These are phyloP conservation scores for Glutinoglossum americanum DNA, from an alignment of 495 filamentous ascomycete genomes.

Conservation along the genomic window DNA sequence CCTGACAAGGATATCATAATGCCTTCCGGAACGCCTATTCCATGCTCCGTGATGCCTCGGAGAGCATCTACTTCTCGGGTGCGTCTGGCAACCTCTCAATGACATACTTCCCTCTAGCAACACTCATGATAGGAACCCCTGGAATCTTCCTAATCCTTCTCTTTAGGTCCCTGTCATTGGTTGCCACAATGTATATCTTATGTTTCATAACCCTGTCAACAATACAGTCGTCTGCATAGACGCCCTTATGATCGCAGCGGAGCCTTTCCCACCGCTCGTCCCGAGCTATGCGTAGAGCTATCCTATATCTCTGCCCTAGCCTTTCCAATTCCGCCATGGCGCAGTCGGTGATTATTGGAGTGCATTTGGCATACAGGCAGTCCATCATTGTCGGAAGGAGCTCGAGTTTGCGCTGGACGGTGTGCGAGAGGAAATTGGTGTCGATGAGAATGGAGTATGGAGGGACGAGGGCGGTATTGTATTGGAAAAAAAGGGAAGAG, in stretches of 20 bases:
- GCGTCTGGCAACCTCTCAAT: constrained; percentile 82
- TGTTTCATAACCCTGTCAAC: constrained; percentile 68
- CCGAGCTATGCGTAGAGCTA: constrained; percentile 76
- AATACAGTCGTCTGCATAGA: constrained; percentile 89
- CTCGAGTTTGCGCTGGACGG: constrained; percentile 75
- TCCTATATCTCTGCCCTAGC: constrained; percentile 68
- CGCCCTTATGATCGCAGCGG: constrained; percentile 71
- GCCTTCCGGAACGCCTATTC: background rate
- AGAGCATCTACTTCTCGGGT: constrained; percentile 29
- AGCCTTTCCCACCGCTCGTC: constrained; percentile 76
- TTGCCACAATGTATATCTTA: constrained; percentile 71
- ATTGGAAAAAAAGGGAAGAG: constrained; percentile 79
- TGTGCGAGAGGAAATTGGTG: constrained; percentile 87
- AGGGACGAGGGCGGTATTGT: constrained; percentile 76
- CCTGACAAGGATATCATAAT: background rate
- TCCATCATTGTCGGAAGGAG: constrained; percentile 78
- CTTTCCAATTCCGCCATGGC: constrained; percentile 76
- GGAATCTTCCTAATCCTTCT: constrained; percentile 64
- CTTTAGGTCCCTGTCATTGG: constrained; percentile 71
- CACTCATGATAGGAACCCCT: constrained; percentile 46
- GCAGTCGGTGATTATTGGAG: constrained; percentile 50
- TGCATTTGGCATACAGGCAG: constrained; percentile 44
- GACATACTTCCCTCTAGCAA: constrained; percentile 67
- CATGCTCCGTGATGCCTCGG: background rate
- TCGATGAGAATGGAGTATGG: constrained; percentile 70